Base-by-base conservation (phyloP, 768 basidiomycete genomes). In the Serpula lacrymans region DNA sequence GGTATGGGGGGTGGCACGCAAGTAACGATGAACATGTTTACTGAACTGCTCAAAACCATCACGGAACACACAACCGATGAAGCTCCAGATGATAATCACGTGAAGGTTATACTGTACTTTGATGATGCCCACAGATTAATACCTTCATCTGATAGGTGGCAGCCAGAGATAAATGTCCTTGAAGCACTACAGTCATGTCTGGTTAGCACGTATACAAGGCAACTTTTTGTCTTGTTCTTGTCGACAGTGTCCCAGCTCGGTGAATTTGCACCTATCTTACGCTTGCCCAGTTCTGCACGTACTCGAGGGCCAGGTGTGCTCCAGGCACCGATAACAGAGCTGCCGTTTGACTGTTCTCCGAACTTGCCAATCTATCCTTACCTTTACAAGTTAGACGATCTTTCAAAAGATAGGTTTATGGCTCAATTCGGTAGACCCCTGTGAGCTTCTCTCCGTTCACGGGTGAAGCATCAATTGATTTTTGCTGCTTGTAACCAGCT, bases 271-370 rank as follows among this genome's bases (percentile, higher is more conserved):
- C 49, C 49, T 3, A 11, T 12, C 13, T 8, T 18, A 9, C 11
- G 10, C n/a, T 22, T 23, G 16, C 23, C 42, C 9, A 28, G 37
- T 18, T 47, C 42, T 21, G 31, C 31, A 6, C 31, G 31, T 14
- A 33, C n/a, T 16, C 3, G 29, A 20, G n/a, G n/a, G n/a, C 21
- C 23, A 22, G 20, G 6, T 6, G 27, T 24, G 10, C 28, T 46
- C 14, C 48, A 42, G n/a, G 23, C 48, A 14, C 50, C 50, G 6
- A 37, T 49, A 31, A 46, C 43, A 12, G 49, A 48, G 26, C 31
- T 31, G n/a, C 48, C 49, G 9, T 50, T 50, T 31, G 49, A 50
- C 33, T 48, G 47, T 27, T 49, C n/a, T 4, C 25, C 25, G 18
- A 26, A 1, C 9, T n/a, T 30, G 20, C 22, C 28, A 12, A 17